phyloP scores from a whole-genome alignment of 2,329 filamentous ascomycete genomes.

The Keithomyces neogunnii region DNA sequence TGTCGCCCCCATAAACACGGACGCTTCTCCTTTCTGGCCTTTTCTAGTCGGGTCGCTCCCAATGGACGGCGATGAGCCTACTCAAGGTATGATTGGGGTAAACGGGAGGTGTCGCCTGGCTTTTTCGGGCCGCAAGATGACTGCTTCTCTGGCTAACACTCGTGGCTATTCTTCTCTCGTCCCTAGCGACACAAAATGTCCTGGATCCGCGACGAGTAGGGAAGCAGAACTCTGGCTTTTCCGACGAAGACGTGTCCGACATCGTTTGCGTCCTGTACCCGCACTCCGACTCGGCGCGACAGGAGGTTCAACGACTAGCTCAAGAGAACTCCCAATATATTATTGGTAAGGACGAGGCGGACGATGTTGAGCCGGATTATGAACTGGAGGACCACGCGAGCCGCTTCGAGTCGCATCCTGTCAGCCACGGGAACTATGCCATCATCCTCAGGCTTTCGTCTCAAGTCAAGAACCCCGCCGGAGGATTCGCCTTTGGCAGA shows the following conservation, averaged over 20 bases:
- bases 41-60: constrained; percentile 19
- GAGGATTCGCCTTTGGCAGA: constrained; percentile 83
- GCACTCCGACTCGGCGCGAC: constrained; percentile 61
- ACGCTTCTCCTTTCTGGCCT: not conserved
- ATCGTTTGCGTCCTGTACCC: constrained; percentile 86
- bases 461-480: constrained; percentile 53
- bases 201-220: constrained; percentile 74
- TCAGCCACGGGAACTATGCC: constrained; percentile 50
- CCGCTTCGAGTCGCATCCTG: constrained; percentile 34
- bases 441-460: constrained; percentile 77
- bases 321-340: constrained; percentile 38
- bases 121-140: not conserved
- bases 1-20: not conserved
- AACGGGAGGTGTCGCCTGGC: too few species aligned
- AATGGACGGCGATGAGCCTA: constrained; percentile 37
- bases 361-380: constrained; percentile 43
- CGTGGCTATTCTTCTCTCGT: not conserved
- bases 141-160: not conserved
- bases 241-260: constrained; percentile 74
- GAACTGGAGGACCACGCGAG: constrained; percentile 40
- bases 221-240: constrained; percentile 73
- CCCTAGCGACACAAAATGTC: constrained; percentile 29
- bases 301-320: constrained; percentile 53
- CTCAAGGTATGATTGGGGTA: constrained; percentile 25
- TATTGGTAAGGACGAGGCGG: constrained; percentile 38